Conservation (phyloP, 2,329 filamentous ascomycete species). For the Talaromyces atroroseus region DNA sequence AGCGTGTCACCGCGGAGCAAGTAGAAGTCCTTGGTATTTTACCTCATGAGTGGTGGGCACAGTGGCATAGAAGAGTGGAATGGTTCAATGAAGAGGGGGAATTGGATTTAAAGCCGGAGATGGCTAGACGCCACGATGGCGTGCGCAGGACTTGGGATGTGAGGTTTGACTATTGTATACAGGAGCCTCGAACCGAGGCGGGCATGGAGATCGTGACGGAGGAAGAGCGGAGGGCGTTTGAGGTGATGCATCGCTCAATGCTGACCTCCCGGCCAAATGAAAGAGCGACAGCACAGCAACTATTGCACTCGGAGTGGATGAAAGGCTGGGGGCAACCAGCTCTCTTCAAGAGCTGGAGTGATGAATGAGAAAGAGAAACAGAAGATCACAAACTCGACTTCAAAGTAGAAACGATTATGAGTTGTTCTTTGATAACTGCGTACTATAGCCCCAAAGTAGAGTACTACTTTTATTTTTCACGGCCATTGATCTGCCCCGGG, state of each 20-base stretch:
- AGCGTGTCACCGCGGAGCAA: slow-evolving; percentile 21
- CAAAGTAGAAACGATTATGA: no score
- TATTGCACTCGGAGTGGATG: slow-evolving; percentile 28
- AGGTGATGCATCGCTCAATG: slow-evolving; percentile 23
- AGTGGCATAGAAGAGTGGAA: slow-evolving; percentile 13
- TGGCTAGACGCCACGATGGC: neutral
- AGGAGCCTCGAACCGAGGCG: neutral
- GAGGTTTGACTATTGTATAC: neutral
- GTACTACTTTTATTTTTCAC: no score
- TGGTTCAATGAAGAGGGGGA: slow-evolving; percentile 15
- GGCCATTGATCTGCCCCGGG: no score
- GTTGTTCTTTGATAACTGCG: no score
- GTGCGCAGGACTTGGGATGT: neutral
- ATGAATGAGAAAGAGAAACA: no score
- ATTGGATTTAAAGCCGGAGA: neutral
- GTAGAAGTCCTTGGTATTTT: slow-evolving; percentile 23
- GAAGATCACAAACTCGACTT: no score
- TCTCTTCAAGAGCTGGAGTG: no score
- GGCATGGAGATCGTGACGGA: slow-evolving; percentile 19
- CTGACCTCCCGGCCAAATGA: slow-evolving; percentile 23
- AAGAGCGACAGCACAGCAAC: slow-evolving; percentile 20
- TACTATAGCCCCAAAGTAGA: no score
- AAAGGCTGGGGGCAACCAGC: slow-evolving; percentile 23
- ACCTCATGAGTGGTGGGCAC: slow-evolving; percentile 18
- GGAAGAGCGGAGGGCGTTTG: slow-evolving; percentile 22